Evolutionary conservation across 176 grass and related monocot genomes (phyloP).

Genomic region (Phoenix dactylifera): DNA sequence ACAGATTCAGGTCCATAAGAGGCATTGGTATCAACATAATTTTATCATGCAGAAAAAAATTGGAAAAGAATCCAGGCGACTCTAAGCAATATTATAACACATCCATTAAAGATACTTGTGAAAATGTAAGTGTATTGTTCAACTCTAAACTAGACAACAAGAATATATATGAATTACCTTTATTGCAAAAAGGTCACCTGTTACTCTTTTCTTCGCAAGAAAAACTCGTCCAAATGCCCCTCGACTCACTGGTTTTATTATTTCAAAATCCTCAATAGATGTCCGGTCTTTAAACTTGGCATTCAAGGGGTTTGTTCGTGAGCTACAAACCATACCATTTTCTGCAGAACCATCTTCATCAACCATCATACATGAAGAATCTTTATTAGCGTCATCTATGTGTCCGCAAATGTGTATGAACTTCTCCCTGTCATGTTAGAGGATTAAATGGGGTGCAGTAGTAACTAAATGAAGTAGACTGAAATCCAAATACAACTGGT

Average conservation of each 20-base stretch:
- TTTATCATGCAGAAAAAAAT: too few species aligned
- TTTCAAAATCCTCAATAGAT: slow-evolving; percentile 96
- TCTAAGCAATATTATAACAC: too few species aligned
- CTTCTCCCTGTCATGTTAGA: slow-evolving; percentile 60
- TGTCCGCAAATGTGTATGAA: slow-evolving; percentile 79
- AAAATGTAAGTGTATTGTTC: too few species aligned
- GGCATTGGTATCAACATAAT: too few species aligned
- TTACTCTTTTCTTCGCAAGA: slow-evolving; percentile 89
- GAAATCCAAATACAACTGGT: background rate
- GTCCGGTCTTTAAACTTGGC: slow-evolving; percentile 72
- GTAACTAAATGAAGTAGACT: too few species aligned
- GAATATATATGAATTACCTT: slow-evolving; percentile 35
- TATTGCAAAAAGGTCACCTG: slow-evolving; percentile 88
- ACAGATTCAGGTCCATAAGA: too few species aligned
- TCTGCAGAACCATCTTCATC: slow-evolving; percentile 52
- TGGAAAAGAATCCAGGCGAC: too few species aligned
- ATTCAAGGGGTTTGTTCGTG: slow-evolving; percentile 42
- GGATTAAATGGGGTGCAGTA: slow-evolving; percentile 6
- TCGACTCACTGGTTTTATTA: slow-evolving; percentile 86
- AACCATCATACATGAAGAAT: slow-evolving; percentile 35
- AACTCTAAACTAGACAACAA: too few species aligned
- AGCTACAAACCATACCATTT: slow-evolving; percentile 29
- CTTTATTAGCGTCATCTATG: slow-evolving; percentile 57
- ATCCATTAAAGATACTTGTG: too few species aligned
- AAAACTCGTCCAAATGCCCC: slow-evolving; percentile 87